phyloP scores from a whole-genome alignment of 805 yeast genomes.

The Naumovozyma castellii region DNA sequence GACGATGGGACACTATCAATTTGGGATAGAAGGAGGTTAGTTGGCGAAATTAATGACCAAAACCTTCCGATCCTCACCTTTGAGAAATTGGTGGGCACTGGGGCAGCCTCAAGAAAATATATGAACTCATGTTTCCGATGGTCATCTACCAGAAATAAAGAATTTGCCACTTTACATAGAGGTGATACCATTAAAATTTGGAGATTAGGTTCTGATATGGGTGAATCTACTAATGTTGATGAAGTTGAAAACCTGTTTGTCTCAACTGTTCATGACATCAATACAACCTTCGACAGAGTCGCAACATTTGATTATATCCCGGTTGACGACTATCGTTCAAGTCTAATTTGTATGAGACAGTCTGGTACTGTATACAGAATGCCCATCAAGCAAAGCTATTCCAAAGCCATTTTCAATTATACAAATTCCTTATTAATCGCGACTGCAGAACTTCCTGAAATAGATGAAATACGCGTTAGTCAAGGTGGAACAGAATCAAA shows the following conservation, averaged over 20 bases:
- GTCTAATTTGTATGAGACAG: constrained; percentile 79
- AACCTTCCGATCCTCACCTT: constrained; percentile 54
- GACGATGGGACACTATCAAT: constrained; percentile 80
- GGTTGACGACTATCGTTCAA: constrained; percentile 44
- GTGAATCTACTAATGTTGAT: constrained; percentile 10
- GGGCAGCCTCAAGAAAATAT: constrained; percentile 51
- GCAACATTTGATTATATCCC: constrained; percentile 80
- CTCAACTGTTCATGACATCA: constrained; percentile 62
- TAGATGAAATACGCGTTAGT: constrained; percentile 22
- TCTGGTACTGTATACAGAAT: constrained; percentile 80
- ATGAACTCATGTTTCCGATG: constrained; percentile 59
- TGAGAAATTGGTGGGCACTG: constrained; percentile 44
- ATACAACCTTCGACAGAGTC: constrained; percentile 71
- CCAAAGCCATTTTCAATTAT: constrained; percentile 55
- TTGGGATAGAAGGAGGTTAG: constrained; percentile 67
- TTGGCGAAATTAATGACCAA: constrained; percentile 24
- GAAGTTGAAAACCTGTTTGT: constrained; percentile 59
- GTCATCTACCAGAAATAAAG: constrained; percentile 56
- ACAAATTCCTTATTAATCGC: constrained; percentile 54
- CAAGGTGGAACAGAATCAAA: constrained; percentile 13
- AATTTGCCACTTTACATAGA: constrained; percentile 68
- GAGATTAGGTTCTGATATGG: constrained; percentile 57
- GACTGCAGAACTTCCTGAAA: constrained; percentile 29
- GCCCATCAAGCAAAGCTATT: constrained; percentile 61
- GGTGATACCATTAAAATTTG: constrained; percentile 74